Evolutionary conservation across 2,329 filamentous ascomycete species (phyloP), one percentile per base, ranked within the genome.

Genomic region (Dendrostoma leiphaemia): DNA sequence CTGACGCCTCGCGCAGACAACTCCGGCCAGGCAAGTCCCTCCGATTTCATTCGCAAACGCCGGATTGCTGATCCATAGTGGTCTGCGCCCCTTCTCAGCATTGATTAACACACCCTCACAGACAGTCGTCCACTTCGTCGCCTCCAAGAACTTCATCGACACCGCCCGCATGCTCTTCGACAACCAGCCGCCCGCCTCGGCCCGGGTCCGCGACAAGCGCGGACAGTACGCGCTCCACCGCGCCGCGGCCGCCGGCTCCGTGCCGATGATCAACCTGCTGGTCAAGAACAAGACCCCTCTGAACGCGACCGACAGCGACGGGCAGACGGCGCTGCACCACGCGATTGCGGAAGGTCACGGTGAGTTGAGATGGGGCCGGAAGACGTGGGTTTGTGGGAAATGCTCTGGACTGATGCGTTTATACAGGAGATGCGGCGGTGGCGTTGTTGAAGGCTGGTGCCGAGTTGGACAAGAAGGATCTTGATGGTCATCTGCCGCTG

Each of bases 171-270:
- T 84, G 54, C 81, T 99, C n/a, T 73, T 99, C 35, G 78, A 81
- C 17, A 79, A 85, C 62, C 88, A 89, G 54, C 78, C 80, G 0
- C 74, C 81, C 1, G 93, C 91, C 12, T 91, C 87, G 4, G 83
- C 91, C 1, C 79, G 93, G 24, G 80, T 92, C 2, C 90, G 90
- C 60, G 94, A 99, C 68, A 89, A 84, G 65, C 83, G 91, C 28
- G 90, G 90, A n/a, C 93, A 97, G 67, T 84, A 97, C 54, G 82
- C 95, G 6, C 80, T 99, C 24, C 95, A 99, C 71, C 85, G 94
- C 17, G 94, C 94, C 3, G 93, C 94, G 0, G 93, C 94, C 3
- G 84, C 91, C 3, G 95, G 95, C 6, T 93, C 88, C 4, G 82
- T 88, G n/a, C 91, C 93, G 5, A 91, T 99, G 74, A 79, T 96